phyloP scores from a whole-genome alignment of 2,329 filamentous ascomycete genomes.

The Phoma sp. region DNA sequence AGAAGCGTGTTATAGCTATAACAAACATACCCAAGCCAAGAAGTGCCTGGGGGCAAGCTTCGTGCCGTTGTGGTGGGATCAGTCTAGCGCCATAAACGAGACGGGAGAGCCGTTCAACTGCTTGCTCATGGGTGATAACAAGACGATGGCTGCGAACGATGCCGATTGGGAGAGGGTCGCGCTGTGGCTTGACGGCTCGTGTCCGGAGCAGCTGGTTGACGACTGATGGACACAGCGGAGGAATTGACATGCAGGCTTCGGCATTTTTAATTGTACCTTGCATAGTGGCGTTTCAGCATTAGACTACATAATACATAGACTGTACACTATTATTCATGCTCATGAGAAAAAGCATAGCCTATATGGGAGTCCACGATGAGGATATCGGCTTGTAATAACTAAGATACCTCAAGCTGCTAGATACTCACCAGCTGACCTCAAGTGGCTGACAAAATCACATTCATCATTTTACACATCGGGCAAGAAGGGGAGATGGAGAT shows the following conservation, averaged over 20 bases:
- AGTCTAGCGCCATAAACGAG: background rate
- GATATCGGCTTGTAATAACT: too few relatives aligned
- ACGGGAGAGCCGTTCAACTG: background rate
- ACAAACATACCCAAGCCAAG: background rate
- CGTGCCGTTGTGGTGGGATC: conserved; percentile 4
- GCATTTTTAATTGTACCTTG: background rate
- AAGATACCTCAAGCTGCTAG: too few relatives aligned
- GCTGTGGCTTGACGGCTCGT: background rate
- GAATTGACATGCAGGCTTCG: background rate
- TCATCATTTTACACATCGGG: too few relatives aligned
- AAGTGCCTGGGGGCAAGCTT: background rate
- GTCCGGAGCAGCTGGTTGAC: background rate
- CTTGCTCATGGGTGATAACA: background rate
- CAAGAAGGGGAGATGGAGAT: too few relatives aligned
- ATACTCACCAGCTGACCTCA: too few relatives aligned
- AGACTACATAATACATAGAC: too few relatives aligned
- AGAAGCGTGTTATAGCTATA: conserved; percentile 1
- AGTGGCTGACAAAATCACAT: too few relatives aligned
- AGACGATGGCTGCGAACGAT: background rate
- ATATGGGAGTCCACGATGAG: too few relatives aligned
- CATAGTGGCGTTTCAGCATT: too few relatives aligned
- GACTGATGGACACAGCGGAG: background rate
- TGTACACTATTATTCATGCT: too few relatives aligned
- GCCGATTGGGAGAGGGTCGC: background rate
- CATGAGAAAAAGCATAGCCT: too few relatives aligned